Conservation (phyloP, 148 eudicot species). For the Cornus suecica region DNA sequence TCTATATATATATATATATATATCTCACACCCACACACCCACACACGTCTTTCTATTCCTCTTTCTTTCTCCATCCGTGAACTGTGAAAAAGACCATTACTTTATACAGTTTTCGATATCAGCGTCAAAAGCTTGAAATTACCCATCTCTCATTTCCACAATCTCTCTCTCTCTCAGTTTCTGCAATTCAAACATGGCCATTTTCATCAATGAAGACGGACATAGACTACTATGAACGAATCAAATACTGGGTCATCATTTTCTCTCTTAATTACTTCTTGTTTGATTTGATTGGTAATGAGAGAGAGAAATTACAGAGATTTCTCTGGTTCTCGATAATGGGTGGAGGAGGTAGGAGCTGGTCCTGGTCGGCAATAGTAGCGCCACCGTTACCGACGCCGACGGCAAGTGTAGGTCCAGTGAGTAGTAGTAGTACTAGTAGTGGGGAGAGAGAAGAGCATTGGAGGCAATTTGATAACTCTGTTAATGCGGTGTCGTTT, state of each 20-base stretch:
- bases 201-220: background rate
- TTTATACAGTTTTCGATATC: background rate
- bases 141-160: conserved; percentile 11
- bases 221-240: background rate
- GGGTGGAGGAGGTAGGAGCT: conserved; percentile 10
- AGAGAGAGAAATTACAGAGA: background rate
- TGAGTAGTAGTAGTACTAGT: conserved; percentile 10
- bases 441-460: conserved; percentile 19
- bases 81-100: background rate
- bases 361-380: background rate
- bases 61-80: conserved; percentile 1
- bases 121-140: conserved; percentile 7
- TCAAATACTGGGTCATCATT: background rate
- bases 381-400: conserved; percentile 19
- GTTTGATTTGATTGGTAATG: background rate
- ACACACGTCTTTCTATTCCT: background rate
- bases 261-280: background rate
- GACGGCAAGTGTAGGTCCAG: conserved; percentile 26
- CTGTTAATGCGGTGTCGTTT: conserved; percentile 54
- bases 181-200: background rate
- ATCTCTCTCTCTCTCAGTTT: background rate
- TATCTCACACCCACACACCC: background rate
- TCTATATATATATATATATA: too few species aligned
- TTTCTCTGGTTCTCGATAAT: conserved; percentile 3
- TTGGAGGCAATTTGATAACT: conserved; percentile 38